phyloP scores from a whole-genome alignment of 805 yeast genomes.

The Lipomyces anomalus region DNA sequence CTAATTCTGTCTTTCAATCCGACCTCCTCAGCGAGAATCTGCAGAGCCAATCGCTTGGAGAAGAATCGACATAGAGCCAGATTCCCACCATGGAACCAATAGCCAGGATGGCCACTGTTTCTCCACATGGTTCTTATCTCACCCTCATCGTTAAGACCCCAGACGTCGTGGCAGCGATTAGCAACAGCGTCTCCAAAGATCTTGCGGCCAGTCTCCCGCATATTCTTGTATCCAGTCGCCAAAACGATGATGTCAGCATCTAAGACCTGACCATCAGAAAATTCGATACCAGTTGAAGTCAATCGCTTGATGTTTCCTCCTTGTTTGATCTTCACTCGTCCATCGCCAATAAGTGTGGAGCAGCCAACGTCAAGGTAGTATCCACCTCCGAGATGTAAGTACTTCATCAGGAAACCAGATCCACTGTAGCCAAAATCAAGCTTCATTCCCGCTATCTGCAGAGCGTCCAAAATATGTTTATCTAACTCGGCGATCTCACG shows the following conservation, averaged over 20 bases:
- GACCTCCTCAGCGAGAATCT: conserved; percentile 34
- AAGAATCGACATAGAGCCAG: conserved; percentile 37
- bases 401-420: conserved; percentile 39
- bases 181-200: conserved; percentile 39
- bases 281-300: conserved; percentile 35
- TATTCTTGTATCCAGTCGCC: conserved; percentile 42
- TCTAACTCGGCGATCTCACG: conserved; percentile 35
- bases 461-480: conserved; percentile 30
- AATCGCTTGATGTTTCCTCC: conserved; percentile 34
- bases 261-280: conserved; percentile 37
- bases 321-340: conserved; percentile 36
- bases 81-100: conserved; percentile 43
- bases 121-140: conserved; percentile 39
- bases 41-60: conserved; percentile 39
- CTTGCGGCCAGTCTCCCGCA: conserved; percentile 39
- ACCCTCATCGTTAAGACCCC: conserved; percentile 42
- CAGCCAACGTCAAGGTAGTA: conserved; percentile 44
- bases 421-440: conserved; percentile 41
- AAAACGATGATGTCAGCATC: conserved; percentile 38
- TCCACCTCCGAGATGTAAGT: conserved; percentile 41
- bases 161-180: conserved; percentile 34
- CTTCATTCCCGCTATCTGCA: conserved; percentile 36
- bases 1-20: conserved; percentile 20
- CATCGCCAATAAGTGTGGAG: conserved; percentile 38
- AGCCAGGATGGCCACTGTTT: conserved; percentile 38